phyloP scores from a whole-genome alignment of 192 early-diverging fungal genomes.

The Gaertneriomyces sp. region DNA sequence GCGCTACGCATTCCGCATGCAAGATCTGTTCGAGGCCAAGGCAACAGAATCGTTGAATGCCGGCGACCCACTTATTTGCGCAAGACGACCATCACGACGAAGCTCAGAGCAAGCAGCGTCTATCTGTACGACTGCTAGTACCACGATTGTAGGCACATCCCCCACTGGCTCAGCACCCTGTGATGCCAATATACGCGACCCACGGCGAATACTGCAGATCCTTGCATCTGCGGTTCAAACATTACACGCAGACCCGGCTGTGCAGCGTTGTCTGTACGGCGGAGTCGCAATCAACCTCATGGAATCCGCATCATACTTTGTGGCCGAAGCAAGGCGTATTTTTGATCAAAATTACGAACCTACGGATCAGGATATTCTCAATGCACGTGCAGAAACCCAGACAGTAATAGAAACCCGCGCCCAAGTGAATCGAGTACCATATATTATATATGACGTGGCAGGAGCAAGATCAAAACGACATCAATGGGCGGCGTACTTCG shows the following conservation, averaged over 20 bases:
- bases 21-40: too few species aligned
- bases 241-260: too few species aligned
- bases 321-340: slow-evolving; percentile 46
- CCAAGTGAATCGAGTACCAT: slow-evolving; percentile 52
- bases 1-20: slow-evolving; percentile 16
- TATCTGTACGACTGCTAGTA: slow-evolving; percentile 34
- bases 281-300: neutral
- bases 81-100: too few species aligned
- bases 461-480: slow-evolving; percentile 61
- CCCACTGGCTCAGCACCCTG: slow-evolving; percentile 6
- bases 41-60: too few species aligned
- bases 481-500: slow-evolving; percentile 71
- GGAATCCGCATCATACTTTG: slow-evolving; percentile 16
- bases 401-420: slow-evolving; percentile 67
- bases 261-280: too few species aligned
- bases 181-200: slow-evolving; percentile 39
- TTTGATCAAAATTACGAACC: slow-evolving; percentile 51
- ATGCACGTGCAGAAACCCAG: slow-evolving; percentile 65
- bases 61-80: too few species aligned
- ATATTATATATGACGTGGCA: slow-evolving; percentile 68
- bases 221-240: slow-evolving; percentile 8
- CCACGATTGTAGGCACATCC: slow-evolving; percentile 18
- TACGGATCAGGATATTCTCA: slow-evolving; percentile 66
- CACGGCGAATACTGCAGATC: slow-evolving; percentile 30
- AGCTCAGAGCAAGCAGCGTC: too few species aligned